Evolutionary conservation across 2,329 filamentous ascomycete genomes (phyloP), one percentile per base, ranked within the genome.

Genomic region (Ciborinia camelliae): DNA sequence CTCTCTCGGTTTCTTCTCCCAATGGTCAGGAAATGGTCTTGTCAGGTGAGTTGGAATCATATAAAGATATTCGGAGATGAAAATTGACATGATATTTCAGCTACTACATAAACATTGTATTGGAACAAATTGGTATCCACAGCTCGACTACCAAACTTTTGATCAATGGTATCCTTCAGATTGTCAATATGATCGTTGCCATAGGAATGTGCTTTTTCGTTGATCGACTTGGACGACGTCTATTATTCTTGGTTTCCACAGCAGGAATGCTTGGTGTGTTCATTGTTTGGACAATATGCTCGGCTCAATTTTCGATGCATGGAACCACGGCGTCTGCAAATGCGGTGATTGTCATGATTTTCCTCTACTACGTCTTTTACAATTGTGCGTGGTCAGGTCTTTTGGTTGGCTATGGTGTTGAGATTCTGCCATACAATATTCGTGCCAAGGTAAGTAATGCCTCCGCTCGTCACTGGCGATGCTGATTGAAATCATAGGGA

Each of bases 1-100:
- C 55, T 77, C 79, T 28, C 77, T 82, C 9, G 83, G 83, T 66
- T 76, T 84, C 66, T 86, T 86, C 76, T 81, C 80, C 10, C 84
- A 86, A 68, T 86, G 82, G 81, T 82, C 79, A 62, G 84, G 83
- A 43, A 85, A 84, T 68, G 80, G 79, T 50, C 71, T 82, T 10
- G 78, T 81, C 39, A 64, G 63, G 63, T 64, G 18, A 61, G 55
- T 37, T 32, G 12, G 4, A 8, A 50, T 50, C 26, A 28, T 4
- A 48, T 23, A 32, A 32, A 15, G 4, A 28, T 20, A 23, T 45
- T 39, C 15, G 9, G 14, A 18, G 23, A 50, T 12, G 14, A 53
- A 30, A 54, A 48, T 58, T 64, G 12, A 64, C 48, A 37, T 51
- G 12, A 20, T 18, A 48, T 37, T 48, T 47, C n/a, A 61, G 54